Conservation (phyloP, 768 basidiomycete species). For the Xanthoconium stramineum region DNA sequence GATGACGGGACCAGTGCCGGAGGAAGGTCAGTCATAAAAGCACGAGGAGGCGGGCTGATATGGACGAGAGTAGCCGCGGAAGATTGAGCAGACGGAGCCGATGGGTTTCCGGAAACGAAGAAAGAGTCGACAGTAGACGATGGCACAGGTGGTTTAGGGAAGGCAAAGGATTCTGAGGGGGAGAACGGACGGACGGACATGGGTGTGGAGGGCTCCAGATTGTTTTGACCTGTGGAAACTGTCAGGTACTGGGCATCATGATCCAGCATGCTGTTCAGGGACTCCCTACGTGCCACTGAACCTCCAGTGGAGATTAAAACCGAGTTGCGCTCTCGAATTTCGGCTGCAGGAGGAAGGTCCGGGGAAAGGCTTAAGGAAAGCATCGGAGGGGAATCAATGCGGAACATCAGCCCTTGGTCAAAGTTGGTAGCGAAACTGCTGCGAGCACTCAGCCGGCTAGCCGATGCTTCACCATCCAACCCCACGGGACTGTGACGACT, state of each 20-base stretch:
- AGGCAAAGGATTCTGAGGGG: constrained; percentile 63
- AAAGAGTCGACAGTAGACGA: neutral
- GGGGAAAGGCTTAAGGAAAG: constrained; percentile 25
- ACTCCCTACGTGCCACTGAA: constrained; percentile 31
- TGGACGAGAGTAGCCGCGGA: constrained; percentile 21
- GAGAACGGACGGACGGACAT: constrained; percentile 68
- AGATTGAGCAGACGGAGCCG: constrained; percentile 4
- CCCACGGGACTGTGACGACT: constrained; percentile 10
- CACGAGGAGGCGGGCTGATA: constrained; percentile 14
- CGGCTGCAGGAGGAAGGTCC: constrained; percentile 52
- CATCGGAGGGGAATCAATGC: constrained; percentile 18
- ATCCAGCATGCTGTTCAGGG: constrained; percentile 40
- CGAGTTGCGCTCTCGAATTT: constrained; percentile 41
- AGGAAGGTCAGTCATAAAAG: constrained; percentile 10
- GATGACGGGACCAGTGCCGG: constrained; percentile 14
- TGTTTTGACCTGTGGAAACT: constrained; percentile 22
- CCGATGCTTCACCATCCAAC: constrained; percentile 13
- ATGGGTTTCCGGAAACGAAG: neutral
- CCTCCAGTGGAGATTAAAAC: constrained; percentile 23
- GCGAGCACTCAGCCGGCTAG: constrained; percentile 35
- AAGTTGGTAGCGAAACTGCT: constrained; percentile 68
- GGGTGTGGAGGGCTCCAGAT: constrained; percentile 37
- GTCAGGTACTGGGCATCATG: constrained; percentile 40
- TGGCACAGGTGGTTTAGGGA: constrained; percentile 57
- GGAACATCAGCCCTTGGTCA: constrained; percentile 38